phyloP scores from a whole-genome alignment of 75 land plant species.

The Cunninghamia lanceolata region DNA sequence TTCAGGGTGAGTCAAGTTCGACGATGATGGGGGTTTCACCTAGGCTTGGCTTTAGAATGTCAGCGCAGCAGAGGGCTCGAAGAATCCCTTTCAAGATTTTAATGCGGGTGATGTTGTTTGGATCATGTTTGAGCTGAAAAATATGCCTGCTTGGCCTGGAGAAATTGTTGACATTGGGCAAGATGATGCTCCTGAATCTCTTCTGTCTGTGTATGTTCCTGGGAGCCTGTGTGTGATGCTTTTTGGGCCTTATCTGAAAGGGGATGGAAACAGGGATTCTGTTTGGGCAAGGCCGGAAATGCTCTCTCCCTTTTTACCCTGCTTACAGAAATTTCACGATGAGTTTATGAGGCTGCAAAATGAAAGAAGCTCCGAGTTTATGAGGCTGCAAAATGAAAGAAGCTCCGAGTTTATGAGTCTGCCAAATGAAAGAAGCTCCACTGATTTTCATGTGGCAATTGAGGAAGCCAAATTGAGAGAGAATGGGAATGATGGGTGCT shows the following conservation, averaged over 20 bases:
- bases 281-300: slow-evolving; percentile 79
- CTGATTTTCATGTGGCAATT: slow-evolving; percentile 68
- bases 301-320: slow-evolving; percentile 74
- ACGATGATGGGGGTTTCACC: neutral
- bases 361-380: too few species aligned
- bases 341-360: too few species aligned
- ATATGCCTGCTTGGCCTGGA: slow-evolving; percentile 83
- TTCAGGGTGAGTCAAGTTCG: neutral
- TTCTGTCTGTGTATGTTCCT: slow-evolving; percentile 53
- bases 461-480: slow-evolving; percentile 79
- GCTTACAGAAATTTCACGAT: slow-evolving; percentile 55
- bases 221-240: slow-evolving; percentile 85
- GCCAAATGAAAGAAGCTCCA: slow-evolving; percentile 40
- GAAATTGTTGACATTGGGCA: slow-evolving; percentile 63
- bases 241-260: slow-evolving; percentile 62
- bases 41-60: neutral
- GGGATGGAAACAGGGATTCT: slow-evolving; percentile 76
- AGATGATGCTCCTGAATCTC: slow-evolving; percentile 59
- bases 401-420: slow-evolving; percentile 6
- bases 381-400: slow-evolving; percentile 18
- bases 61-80: neutral
- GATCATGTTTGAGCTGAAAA: slow-evolving; percentile 74
- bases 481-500: neutral
- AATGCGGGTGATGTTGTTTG: slow-evolving; percentile 80
- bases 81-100: slow-evolving; percentile 52